These are phyloP conservation scores for Xylaria sp. DNA, from an alignment of 2,329 filamentous ascomycete species.

Conservation along the genomic window DNA sequence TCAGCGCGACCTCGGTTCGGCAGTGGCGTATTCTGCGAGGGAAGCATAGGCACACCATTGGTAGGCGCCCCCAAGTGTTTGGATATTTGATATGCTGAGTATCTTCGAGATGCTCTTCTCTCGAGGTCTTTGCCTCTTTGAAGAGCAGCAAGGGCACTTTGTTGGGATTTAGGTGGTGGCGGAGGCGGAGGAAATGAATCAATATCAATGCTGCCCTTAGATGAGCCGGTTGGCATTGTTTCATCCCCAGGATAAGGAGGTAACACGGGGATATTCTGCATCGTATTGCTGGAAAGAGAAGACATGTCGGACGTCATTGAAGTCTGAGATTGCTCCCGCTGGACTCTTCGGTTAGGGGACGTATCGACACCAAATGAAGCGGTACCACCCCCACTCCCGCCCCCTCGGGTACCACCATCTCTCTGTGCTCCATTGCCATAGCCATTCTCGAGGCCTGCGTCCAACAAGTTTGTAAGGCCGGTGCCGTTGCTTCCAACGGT, in stretches of 20 bases:
- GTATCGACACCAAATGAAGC: slow-evolving; percentile 47
- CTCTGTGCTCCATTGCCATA: slow-evolving; percentile 57
- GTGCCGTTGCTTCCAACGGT: slow-evolving; percentile 68
- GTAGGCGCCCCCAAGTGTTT: slow-evolving; percentile 87
- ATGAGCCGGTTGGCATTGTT: slow-evolving; percentile 57
- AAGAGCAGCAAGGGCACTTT: slow-evolving; percentile 89
- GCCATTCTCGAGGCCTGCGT: slow-evolving; percentile 68
- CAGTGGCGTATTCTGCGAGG: slow-evolving; percentile 82
- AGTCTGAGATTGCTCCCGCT: slow-evolving; percentile 63
- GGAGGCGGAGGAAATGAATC: slow-evolving; percentile 79
- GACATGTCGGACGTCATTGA: slow-evolving; percentile 70
- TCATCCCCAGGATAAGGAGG: slow-evolving; percentile 76
- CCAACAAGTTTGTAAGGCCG: slow-evolving; percentile 67
- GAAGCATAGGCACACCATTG: slow-evolving; percentile 87
- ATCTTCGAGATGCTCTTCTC: slow-evolving; percentile 88
- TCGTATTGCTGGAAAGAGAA: slow-evolving; percentile 76
- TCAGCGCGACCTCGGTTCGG: slow-evolving; percentile 85
- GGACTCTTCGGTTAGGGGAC: slow-evolving; percentile 63
- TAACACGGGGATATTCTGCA: slow-evolving; percentile 80
- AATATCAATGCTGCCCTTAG: slow-evolving; percentile 63
- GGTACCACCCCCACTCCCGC: slow-evolving; percentile 32
- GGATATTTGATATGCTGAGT: slow-evolving; percentile 96
- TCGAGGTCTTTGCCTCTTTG: slow-evolving; percentile 94
- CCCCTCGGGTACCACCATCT: slow-evolving; percentile 45
- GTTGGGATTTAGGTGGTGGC: slow-evolving; percentile 82